phyloP scores from a whole-genome alignment of 257 asterid species.

The Solanum chiquidenum region DNA sequence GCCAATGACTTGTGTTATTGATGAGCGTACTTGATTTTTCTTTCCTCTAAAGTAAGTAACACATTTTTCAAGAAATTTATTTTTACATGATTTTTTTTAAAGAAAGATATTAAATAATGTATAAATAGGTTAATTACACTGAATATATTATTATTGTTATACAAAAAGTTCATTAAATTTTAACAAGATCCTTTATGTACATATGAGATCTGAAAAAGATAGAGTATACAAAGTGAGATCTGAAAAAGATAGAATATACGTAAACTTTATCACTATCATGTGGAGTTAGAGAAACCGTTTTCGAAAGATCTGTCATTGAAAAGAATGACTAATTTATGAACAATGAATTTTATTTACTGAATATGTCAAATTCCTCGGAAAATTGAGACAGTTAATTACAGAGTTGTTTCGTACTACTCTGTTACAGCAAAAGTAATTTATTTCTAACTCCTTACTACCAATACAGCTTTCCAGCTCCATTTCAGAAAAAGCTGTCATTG shows the following conservation, averaged over 20 bases:
- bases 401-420: background rate
- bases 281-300: too few species aligned
- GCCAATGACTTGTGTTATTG: background rate
- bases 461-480: background rate
- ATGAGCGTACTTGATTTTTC: background rate
- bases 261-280: too few species aligned
- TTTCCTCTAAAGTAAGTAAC: background rate
- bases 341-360: background rate
- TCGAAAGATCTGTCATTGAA: too few species aligned
- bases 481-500: background rate
- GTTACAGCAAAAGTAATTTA: background rate
- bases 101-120: too few species aligned
- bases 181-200: background rate
- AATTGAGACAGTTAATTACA: constrained; percentile 7
- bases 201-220: too few species aligned
- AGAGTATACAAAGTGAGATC: too few species aligned
- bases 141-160: too few species aligned
- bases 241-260: too few species aligned
- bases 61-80: background rate
- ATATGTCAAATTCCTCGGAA: background rate
- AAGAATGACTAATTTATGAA: background rate
- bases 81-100: background rate
- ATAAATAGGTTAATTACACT: too few species aligned
- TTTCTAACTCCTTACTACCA: background rate
- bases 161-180: background rate